Evolutionary conservation across 2,329 filamentous ascomycete species (phyloP).

Genomic region (Periconia sp.): DNA sequence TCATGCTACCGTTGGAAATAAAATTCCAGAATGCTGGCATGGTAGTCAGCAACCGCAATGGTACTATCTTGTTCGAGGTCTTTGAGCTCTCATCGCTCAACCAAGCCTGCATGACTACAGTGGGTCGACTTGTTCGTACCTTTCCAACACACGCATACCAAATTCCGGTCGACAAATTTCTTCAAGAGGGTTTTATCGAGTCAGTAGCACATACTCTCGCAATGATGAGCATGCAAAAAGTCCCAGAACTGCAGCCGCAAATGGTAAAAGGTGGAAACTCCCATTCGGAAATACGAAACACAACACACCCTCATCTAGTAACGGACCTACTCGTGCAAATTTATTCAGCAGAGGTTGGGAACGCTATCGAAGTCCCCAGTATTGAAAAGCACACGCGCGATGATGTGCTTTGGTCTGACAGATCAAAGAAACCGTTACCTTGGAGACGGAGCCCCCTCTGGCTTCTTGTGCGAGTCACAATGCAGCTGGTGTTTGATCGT

Average conservation of each 20-base stretch:
- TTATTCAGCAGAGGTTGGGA: constrained; percentile 40
- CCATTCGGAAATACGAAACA: constrained; percentile 52
- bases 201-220: constrained; percentile 36
- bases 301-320: constrained; percentile 52
- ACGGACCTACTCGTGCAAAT: constrained; percentile 54
- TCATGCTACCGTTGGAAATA: constrained; percentile 44
- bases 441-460: constrained; percentile 59
- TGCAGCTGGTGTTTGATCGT: constrained; percentile 46
- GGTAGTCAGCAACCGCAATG: constrained; percentile 35
- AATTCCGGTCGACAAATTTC: constrained; percentile 27
- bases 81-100: constrained; percentile 53
- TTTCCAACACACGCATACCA: constrained; percentile 49
- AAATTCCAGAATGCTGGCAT: constrained; percentile 52
- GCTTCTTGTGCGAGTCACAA: constrained; percentile 56
- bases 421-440: constrained; percentile 30
- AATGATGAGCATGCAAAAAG: constrained; percentile 41
- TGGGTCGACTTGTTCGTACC: constrained; percentile 45
- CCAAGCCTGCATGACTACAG: constrained; percentile 37
- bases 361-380: constrained; percentile 12
- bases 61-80: constrained; percentile 41
- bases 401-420: constrained; percentile 56
- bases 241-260: constrained; percentile 36
- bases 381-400: constrained; percentile 58
- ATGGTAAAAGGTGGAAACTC: constrained; percentile 42
- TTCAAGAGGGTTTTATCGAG: constrained; percentile 14